Base-by-base conservation (phyloP, 1,284 basidiomycete species). In the Ceratobasidium theobromae region DNA sequence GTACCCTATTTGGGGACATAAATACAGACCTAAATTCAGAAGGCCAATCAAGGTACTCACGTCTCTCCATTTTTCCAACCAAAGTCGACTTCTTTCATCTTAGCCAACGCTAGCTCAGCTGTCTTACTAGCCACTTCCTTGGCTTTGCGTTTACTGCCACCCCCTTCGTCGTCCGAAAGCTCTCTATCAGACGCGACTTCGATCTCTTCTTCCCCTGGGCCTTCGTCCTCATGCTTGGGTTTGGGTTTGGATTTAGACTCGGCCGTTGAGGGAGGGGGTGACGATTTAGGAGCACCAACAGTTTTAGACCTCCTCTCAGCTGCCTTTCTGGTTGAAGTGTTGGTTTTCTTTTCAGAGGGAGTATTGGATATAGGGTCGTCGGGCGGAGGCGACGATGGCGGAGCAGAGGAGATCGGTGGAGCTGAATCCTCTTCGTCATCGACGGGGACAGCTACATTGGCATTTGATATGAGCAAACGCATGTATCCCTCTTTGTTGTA, bases 31-130 rank as follows among this genome's bases (percentile, higher is more conserved):
- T 52, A 45, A 25, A 12, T 23, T 58, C 32, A 38, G 32, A 12
- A 32, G 14, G n/a, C 18, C 8, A 28, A 18, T 52, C 9, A 41
- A 41, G 27, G 27, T 35, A 81, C 91, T 72, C 73, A 95, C 93
- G 93, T 84, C 71, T 89, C 82, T 27, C 93, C 94, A 33, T 80
- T 79, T 78, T 93, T 90, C 95, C 95, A 98, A 1, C 88, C 89
- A 14, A 93, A 80, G 71, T 93, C 91, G 1, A 93, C 88, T n/a
- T 89, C 86, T 84, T 71, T 86, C 86, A 48, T 81, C 82, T 69
- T 87, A 85, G 53, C 81, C 73, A 51, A 72, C 25, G 73, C 75
- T 38, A 75, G 73, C 48, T 76, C 75, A 66, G 74, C 75, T 14
- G 76, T 67, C 71, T 77, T 76, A 16, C 75, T 76, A 30, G 78